phyloP scores from a whole-genome alignment of 2,329 filamentous ascomycete genomes.

The Cladosporium sp. region DNA sequence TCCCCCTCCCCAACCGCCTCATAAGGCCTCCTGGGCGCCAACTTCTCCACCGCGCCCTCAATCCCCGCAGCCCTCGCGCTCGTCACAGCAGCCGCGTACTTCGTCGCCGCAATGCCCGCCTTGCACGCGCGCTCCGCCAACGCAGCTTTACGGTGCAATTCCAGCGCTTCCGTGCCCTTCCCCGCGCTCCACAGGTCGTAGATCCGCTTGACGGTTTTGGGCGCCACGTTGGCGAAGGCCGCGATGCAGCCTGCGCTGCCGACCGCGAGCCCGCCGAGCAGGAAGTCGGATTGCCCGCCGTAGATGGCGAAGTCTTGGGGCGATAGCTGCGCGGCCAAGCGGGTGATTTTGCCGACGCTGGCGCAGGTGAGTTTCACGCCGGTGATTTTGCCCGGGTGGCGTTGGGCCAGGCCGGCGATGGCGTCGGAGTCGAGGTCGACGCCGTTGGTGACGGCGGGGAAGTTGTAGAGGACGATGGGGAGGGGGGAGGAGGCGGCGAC shows the following conservation, averaged over 20 bases:
- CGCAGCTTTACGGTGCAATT: constrained; percentile 55
- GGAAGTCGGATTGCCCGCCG: constrained; percentile 69
- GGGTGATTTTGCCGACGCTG: constrained; percentile 67
- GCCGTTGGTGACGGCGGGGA: constrained; percentile 63
- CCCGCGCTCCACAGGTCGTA: constrained; percentile 56
- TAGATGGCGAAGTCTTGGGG: constrained; percentile 61
- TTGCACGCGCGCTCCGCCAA: constrained; percentile 62
- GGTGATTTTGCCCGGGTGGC: constrained; percentile 58
- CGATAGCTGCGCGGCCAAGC: constrained; percentile 51
- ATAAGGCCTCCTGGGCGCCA: constrained; percentile 61
- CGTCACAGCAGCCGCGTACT: constrained; percentile 59
- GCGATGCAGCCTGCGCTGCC: constrained; percentile 55
- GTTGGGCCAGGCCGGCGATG: constrained; percentile 52
- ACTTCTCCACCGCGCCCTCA: constrained; percentile 53
- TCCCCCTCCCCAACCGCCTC: constrained; percentile 41
- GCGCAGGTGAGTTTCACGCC: constrained; percentile 70
- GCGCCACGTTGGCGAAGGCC: constrained; percentile 54
- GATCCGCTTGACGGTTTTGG: constrained; percentile 50
- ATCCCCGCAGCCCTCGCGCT: constrained; percentile 58
- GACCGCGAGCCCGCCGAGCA: constrained; percentile 52
- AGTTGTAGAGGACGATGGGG: constrained; percentile 70
- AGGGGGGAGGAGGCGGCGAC: constrained; percentile 57
- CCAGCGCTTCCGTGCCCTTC: constrained; percentile 52
- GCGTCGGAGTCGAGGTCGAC: constrained; percentile 65
- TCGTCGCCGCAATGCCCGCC: constrained; percentile 59